A percentile compares a stretch with the other conserved stretches of the same genome.
Evolutionary conservation across 805 yeast species (phyloP).

Genomic region (Zygotorulaspora chibaensis): DNA sequence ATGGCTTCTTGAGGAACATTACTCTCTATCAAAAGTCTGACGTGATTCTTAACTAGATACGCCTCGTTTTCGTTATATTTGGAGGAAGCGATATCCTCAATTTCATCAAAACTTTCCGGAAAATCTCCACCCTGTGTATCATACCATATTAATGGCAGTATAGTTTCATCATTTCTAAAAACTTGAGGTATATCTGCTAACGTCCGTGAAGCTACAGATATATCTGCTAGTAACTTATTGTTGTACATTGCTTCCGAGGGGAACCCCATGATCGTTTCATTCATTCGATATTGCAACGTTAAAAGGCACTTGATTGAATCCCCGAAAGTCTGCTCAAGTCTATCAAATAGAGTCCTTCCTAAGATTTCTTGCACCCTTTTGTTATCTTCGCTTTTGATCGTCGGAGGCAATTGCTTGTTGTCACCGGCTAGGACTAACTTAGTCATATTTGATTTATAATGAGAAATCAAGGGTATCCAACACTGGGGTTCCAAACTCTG

Average conservation of each 20-base stretch:
- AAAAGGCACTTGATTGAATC: constrained; percentile 52
- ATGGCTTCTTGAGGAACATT: constrained; percentile 57
- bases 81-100: constrained; percentile 42
- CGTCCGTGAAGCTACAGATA: constrained; percentile 26
- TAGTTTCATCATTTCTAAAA: constrained; percentile 51
- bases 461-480: constrained; percentile 85
- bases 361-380: constrained; percentile 42
- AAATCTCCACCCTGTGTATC: constrained; percentile 91
- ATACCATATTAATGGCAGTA: constrained; percentile 65
- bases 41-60: constrained; percentile 53
- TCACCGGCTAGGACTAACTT: constrained; percentile 86
- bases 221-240: constrained; percentile 58
- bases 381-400: constrained; percentile 57
- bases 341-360: constrained; percentile 73
- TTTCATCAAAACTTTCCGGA: constrained; percentile 50
- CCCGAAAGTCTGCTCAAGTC: constrained; percentile 53
- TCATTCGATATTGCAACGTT: constrained; percentile 86
- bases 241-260: constrained; percentile 66
- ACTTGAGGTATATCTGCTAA: constrained; percentile 54
- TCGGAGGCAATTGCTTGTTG: constrained; percentile 87
- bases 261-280: constrained; percentile 68
- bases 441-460: constrained; percentile 45
- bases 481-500: constrained; percentile 94
- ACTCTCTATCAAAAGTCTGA: constrained; percentile 43
- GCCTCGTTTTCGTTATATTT: constrained; percentile 78